Conservation (phyloP, 2,329 filamentous ascomycete genomes). For the Trichoderma asperellum region DNA sequence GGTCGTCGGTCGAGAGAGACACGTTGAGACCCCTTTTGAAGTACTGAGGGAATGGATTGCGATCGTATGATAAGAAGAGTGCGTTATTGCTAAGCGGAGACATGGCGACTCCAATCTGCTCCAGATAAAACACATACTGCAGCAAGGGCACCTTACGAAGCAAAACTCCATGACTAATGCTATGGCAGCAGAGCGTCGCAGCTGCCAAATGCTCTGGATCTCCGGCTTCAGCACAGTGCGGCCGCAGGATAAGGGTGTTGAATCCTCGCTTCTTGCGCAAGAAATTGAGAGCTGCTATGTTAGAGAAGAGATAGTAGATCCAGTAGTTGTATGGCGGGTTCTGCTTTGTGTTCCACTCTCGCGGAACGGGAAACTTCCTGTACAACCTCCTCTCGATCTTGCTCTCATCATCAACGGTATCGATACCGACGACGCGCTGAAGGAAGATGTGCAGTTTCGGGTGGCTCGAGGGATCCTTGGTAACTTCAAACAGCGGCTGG, state of each 20-base stretch:
- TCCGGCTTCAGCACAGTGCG: constrained; percentile 95
- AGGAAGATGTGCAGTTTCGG: constrained; percentile 94
- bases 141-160: constrained; percentile 91
- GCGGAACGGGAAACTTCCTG: constrained; percentile 91
- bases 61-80: constrained; percentile 92
- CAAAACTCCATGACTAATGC: constrained; percentile 92
- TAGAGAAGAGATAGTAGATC: constrained; percentile 97
- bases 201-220: constrained; percentile 95
- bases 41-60: constrained; percentile 94
- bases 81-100: constrained; percentile 99
- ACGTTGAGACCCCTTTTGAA: constrained; percentile 95
- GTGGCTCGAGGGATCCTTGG: constrained; percentile 80
- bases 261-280: constrained; percentile 91
- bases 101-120: constrained; percentile 99
- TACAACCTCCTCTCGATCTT: constrained; percentile 92
- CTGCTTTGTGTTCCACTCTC: constrained; percentile 86
- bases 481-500: constrained; percentile 91
- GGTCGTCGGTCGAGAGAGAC: constrained; percentile 94
- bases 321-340: constrained; percentile 99
- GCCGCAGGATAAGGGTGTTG: constrained; percentile 90
- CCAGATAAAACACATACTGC: constrained; percentile 98
- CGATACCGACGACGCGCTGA: constrained; percentile 93
- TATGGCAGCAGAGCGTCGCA: constrained; percentile 89
- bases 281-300: constrained; percentile 87
- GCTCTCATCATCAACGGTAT: constrained; percentile 97